A percentile compares a stretch with the other conserved stretches of the same genome.
Evolutionary conservation across 2,329 filamentous ascomycete genomes (phyloP).

Genomic region (Exserohilum turcica): DNA sequence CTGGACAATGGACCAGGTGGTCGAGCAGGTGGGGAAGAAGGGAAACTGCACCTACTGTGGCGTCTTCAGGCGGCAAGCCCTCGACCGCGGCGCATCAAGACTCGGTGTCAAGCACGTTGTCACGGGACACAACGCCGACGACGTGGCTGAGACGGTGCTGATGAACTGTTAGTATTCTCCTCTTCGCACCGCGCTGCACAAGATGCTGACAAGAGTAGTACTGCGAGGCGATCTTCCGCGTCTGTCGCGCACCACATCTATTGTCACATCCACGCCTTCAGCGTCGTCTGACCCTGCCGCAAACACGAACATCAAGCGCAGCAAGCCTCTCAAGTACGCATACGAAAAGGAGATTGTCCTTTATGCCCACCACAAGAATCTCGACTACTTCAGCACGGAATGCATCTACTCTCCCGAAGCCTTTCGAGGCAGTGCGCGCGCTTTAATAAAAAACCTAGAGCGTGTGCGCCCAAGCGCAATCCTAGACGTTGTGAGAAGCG

Average conservation of each 20-base stretch:
- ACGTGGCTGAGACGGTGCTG: slow-evolving; percentile 94
- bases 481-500: slow-evolving; percentile 89
- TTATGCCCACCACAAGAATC: slow-evolving; percentile 93
- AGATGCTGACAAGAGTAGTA: slow-evolving; percentile 50
- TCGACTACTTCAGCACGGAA: slow-evolving; percentile 98
- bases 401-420: slow-evolving; percentile 98
- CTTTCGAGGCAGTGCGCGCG: slow-evolving; percentile 88
- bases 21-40: slow-evolving; percentile 94
- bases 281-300: slow-evolving; percentile 61
- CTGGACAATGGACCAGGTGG: slow-evolving; percentile 99
- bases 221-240: slow-evolving; percentile 87
- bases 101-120: slow-evolving; percentile 91
- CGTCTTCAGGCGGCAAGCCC: slow-evolving; percentile 89
- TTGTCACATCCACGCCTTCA: slow-evolving; percentile 66
- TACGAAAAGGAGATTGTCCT: slow-evolving; percentile 99
- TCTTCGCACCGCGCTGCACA: not conserved
- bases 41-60: slow-evolving; percentile 99
- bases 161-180: slow-evolving; percentile 70
- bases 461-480: slow-evolving; percentile 92
- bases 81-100: slow-evolving; percentile 88
- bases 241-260: slow-evolving; percentile 85
- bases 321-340: slow-evolving; percentile 96
- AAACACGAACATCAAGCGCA: slow-evolving; percentile 85
- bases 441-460: slow-evolving; percentile 93
- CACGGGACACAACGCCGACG: slow-evolving; percentile 96